Percentiles rank a stretch among this genome's conserved stretches.
Evolutionary conservation across 805 yeast species (phyloP).

Genomic region (Wickerhamomyces tratensis): DNA sequence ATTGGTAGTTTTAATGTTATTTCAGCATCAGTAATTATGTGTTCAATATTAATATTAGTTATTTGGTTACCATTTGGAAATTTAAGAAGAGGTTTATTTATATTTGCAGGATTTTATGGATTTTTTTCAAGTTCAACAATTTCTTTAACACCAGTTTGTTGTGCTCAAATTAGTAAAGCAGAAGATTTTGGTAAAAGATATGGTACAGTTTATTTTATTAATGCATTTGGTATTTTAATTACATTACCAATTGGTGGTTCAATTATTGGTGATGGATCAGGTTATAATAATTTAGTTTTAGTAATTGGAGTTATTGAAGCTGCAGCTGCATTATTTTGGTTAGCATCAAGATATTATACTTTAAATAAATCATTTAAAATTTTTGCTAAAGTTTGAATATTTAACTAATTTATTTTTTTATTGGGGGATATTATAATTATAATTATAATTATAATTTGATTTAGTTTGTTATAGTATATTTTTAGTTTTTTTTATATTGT

Average conservation of each 20-base stretch:
- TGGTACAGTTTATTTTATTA: slow-evolving; percentile 45
- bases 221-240: background rate
- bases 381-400: background rate
- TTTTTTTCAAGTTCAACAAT: slow-evolving; percentile 50
- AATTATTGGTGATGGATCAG: background rate
- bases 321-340: slow-evolving; percentile 6
- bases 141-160: slow-evolving; percentile 54
- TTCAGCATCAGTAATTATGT: slow-evolving; percentile 32
- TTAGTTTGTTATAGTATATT: no score
- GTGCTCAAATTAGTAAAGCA: slow-evolving; percentile 48
- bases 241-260: background rate
- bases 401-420: no score
- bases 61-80: slow-evolving; percentile 58
- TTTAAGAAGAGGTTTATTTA: slow-evolving; percentile 30
- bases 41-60: slow-evolving; percentile 34
- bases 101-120: slow-evolving; percentile 45
- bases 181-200: slow-evolving; percentile 53
- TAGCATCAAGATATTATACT: slow-evolving; percentile 4
- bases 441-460: no score
- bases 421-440: no score
- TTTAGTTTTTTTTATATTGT: no score
- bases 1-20: slow-evolving; percentile 49
- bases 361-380: background rate
- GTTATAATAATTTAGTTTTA: background rate
- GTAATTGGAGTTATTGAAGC: slow-evolving; percentile 5